Evolutionary conservation across 441 rosid genomes (phyloP).

Genomic region (Euphorbia schlechtendalii): DNA sequence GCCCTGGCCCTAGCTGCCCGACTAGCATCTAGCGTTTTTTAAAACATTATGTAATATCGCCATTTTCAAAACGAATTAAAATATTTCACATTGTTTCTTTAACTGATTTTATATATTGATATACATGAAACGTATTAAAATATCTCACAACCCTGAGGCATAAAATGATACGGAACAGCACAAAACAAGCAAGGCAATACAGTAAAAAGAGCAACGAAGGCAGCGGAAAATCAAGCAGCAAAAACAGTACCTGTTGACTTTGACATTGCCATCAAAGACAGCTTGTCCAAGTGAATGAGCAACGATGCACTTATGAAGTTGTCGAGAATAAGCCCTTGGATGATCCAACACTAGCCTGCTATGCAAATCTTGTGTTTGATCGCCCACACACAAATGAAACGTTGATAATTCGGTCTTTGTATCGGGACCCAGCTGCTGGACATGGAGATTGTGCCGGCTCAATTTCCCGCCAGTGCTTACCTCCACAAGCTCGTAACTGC

Average conservation of each 20-base stretch:
- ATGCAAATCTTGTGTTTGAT: constrained; percentile 83
- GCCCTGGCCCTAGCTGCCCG: too few species aligned
- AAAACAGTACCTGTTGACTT: constrained; percentile 63
- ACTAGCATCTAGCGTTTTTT: too few species aligned
- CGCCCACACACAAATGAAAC: constrained; percentile 54
- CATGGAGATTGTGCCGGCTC: constrained; percentile 84
- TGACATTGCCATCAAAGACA: constrained; percentile 82
- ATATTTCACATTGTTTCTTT: background rate
- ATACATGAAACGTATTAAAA: background rate
- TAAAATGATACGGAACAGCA: background rate
- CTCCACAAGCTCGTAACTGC: constrained; percentile 77
- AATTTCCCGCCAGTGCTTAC: constrained; percentile 83
- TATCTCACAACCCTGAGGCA: background rate
- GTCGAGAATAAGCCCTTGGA: constrained; percentile 70
- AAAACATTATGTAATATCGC: too few species aligned
- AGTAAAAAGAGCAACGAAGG: background rate
- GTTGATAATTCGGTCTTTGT: constrained; percentile 68
- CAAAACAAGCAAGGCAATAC: background rate
- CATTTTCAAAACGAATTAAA: too few species aligned
- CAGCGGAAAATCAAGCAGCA: background rate
- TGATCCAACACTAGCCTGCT: constrained; percentile 78
- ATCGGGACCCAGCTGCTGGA: constrained; percentile 79
- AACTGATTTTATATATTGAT: background rate
- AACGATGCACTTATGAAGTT: constrained; percentile 90
- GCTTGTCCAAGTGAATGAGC: constrained; percentile 84